Evolutionary conservation across 2,329 filamentous ascomycete genomes (phyloP), one percentile per base, ranked within the genome.

Genomic region (Fusarium euwallaceae): DNA sequence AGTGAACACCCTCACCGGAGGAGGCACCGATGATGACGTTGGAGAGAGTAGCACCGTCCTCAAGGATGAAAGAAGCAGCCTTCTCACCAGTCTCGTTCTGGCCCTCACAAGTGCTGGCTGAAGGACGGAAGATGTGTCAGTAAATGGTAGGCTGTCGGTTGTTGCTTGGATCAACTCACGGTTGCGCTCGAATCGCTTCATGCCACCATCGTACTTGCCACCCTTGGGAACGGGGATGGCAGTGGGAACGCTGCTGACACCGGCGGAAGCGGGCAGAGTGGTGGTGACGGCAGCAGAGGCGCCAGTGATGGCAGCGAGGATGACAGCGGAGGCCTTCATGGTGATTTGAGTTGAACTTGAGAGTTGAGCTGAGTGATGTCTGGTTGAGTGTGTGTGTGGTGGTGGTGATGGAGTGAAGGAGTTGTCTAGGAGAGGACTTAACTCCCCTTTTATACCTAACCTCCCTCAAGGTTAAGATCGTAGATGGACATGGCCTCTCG

Each of bases 11-110:
- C 79, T 87, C 87, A 41, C 84, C 82, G 67, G 87, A 81, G 66
- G 86, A 83, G 20, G 80, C 81, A 29, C 87, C 86, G 64, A 88
- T 88, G 76, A 88, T 87, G 77, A 86, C 86, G 78, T 88, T 88
- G 73, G 83, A 84, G 27, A 88, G 79, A 32, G 83, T 86, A 36
- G 83, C 87, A 59, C 87, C 87, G 58, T 84, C 81, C 78, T 84
- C 81, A 65, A 89, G 80, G n/a, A 64, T 32, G 61, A 64, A 56
- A n/a, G 61, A 64, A 11, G 61, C 45, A 14, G 22, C 64, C 27
- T 59, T 48, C 41, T 61, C 59, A n/a, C 59, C 41, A 24, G 29
- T 36, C 41, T 61, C 59, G 11, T 8, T 32, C 56, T 60, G 56
- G 14, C 4, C 36, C 55, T 59, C 17, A 6, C 55, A 59, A 27